These are phyloP conservation scores for Pseudocercospora cruenta DNA, from an alignment of 2,329 filamentous ascomycete species.

Conservation along the genomic window DNA sequence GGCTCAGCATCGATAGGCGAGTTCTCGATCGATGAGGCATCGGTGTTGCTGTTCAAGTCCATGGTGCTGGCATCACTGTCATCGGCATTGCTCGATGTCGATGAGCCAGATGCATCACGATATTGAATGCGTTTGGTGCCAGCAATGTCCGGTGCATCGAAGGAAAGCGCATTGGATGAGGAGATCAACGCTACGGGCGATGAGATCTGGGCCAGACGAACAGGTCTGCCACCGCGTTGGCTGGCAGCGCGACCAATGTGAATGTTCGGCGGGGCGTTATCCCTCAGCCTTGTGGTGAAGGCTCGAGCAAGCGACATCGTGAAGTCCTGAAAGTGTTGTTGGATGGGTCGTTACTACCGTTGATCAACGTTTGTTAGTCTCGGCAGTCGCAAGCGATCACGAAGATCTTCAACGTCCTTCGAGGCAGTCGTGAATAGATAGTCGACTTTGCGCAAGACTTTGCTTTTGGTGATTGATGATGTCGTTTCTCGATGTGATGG, in stretches of 20 bases:
- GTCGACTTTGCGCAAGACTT: not conserved
- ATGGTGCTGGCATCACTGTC: slow-evolving; percentile 69
- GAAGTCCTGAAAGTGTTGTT: slow-evolving; percentile 15
- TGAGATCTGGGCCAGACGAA: slow-evolving; percentile 77
- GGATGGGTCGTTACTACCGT: slow-evolving; percentile 7
- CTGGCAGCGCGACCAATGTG: slow-evolving; percentile 47
- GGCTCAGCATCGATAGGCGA: slow-evolving; percentile 50
- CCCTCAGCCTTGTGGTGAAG: slow-evolving; percentile 73
- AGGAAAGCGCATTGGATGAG: slow-evolving; percentile 94
- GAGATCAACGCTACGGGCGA: slow-evolving; percentile 83
- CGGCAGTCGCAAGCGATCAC: slow-evolving; percentile 11
- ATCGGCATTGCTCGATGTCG: slow-evolving; percentile 61
- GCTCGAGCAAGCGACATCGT: slow-evolving; percentile 68
- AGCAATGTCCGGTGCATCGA: slow-evolving; percentile 83
- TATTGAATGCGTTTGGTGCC: slow-evolving; percentile 36
- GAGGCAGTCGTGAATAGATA: not conserved
- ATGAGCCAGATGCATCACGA: slow-evolving; percentile 37
- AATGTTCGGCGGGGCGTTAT: slow-evolving; percentile 44
- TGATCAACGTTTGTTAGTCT: slow-evolving; percentile 9
- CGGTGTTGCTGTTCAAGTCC: slow-evolving; percentile 64
- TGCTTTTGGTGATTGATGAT: slow-evolving; percentile 1
- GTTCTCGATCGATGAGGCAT: slow-evolving; percentile 59
- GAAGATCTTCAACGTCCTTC: not conserved
- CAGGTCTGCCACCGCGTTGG: slow-evolving; percentile 52
- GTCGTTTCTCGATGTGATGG: slow-evolving; percentile 6